phyloP scores from a whole-genome alignment of 2,329 filamentous ascomycete species.

The Aspergillus ochraceus region DNA sequence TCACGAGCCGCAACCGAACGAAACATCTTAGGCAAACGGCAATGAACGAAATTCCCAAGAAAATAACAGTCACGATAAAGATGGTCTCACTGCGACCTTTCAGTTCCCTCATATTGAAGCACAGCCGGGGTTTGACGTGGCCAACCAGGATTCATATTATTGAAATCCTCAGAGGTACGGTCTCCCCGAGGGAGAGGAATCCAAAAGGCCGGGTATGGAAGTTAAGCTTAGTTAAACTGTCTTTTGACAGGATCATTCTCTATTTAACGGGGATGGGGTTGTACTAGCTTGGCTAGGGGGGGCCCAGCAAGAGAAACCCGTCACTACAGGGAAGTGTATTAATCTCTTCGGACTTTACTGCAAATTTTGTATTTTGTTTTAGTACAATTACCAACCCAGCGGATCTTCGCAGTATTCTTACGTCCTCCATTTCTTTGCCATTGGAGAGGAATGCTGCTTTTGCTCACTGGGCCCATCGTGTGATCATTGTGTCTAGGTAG shows the following conservation, averaged over 20 bases:
- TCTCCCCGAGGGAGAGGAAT: slow-evolving; percentile 6
- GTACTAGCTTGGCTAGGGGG: neutral
- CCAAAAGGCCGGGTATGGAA: slow-evolving; percentile 1
- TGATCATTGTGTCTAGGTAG: neutral
- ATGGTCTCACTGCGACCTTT: slow-evolving; percentile 34
- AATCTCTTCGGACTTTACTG: neutral
- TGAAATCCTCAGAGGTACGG: slow-evolving; percentile 4
- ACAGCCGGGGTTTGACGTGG: slow-evolving; percentile 3
- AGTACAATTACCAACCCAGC: neutral
- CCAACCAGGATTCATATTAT: slow-evolving; percentile 14
- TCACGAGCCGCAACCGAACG: slow-evolving; percentile 34
- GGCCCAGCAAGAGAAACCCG: neutral
- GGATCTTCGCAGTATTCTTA: neutral
- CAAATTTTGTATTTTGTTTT: neutral
- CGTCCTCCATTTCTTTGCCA: neutral
- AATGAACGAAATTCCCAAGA: slow-evolving; percentile 33
- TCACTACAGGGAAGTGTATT: neutral
- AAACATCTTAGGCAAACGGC: slow-evolving; percentile 38
- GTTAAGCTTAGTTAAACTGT: neutral
- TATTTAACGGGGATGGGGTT: neutral
- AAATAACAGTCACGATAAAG: slow-evolving; percentile 34
- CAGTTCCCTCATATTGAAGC: slow-evolving; percentile 30
- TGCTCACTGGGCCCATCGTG: neutral
- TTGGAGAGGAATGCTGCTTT: neutral
- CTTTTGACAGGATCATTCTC: neutral